Evolutionary conservation across 2,329 filamentous ascomycete species (phyloP).

Genomic region (Aspergillus fischeri): DNA sequence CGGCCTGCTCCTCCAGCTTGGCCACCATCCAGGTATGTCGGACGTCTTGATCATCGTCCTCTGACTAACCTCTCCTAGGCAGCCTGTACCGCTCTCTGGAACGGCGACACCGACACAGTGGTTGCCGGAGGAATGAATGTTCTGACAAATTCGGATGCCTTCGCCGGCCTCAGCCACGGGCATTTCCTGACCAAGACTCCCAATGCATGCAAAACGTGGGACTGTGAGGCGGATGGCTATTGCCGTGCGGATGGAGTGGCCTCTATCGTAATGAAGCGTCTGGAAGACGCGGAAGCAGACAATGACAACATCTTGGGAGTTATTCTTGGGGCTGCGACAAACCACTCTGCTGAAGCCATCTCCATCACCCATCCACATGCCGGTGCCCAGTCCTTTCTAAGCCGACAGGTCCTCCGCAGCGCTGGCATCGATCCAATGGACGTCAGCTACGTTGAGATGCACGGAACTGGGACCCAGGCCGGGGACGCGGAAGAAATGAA

Average conservation of each 20-base stretch:
- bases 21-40: slow-evolving; percentile 57
- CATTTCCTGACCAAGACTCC: slow-evolving; percentile 33
- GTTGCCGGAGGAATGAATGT: slow-evolving; percentile 71
- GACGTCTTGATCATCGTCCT: no score
- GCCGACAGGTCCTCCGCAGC: slow-evolving; percentile 33
- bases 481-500: slow-evolving; percentile 37
- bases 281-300: slow-evolving; percentile 49
- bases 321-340: slow-evolving; percentile 36
- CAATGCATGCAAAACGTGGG: slow-evolving; percentile 46
- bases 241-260: slow-evolving; percentile 51
- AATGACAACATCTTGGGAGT: slow-evolving; percentile 43
- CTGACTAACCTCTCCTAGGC: slow-evolving; percentile 24
- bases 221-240: slow-evolving; percentile 50
- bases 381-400: slow-evolving; percentile 36
- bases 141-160: slow-evolving; percentile 74
- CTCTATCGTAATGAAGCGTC: slow-evolving; percentile 48
- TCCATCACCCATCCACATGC: slow-evolving; percentile 43
- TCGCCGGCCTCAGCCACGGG: slow-evolving; percentile 62
- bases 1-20: slow-evolving; percentile 70
- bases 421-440: slow-evolving; percentile 36
- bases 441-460: slow-evolving; percentile 38
- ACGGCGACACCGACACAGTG: slow-evolving; percentile 72
- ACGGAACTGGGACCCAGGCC: slow-evolving; percentile 39
- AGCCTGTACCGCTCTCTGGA: slow-evolving; percentile 67
- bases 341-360: slow-evolving; percentile 30